Conservation (phyloP, 148 eudicot genomes). For the Beta vulgaris region DNA sequence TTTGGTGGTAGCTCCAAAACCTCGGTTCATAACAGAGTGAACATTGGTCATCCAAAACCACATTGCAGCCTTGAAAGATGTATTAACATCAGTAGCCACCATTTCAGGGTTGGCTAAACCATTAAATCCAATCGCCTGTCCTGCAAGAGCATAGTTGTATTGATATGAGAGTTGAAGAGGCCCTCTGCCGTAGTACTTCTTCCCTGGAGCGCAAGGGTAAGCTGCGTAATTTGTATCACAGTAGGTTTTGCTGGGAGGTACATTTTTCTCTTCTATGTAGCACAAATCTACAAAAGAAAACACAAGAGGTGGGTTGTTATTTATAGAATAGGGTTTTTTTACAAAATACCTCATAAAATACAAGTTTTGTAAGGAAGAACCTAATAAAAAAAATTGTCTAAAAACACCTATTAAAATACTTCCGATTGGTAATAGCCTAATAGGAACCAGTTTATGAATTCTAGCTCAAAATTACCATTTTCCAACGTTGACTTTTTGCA, state of each 20-base stretch:
- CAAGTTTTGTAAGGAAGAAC: too few species aligned
- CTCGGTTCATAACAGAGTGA: constrained; percentile 40
- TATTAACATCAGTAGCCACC: constrained; percentile 37
- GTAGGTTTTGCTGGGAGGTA: constrained; percentile 20
- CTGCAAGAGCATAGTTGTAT: constrained; percentile 55
- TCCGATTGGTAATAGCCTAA: too few species aligned
- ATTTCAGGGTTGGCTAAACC: constrained; percentile 47
- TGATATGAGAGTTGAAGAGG: constrained; percentile 61
- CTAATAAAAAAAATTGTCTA: too few species aligned
- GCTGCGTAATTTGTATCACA: constrained; percentile 24
- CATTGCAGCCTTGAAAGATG: constrained; percentile 52
- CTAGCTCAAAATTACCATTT: too few species aligned
- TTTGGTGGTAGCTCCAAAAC: constrained; percentile 56
- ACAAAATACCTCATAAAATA: too few species aligned
- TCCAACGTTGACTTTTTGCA: too few species aligned
- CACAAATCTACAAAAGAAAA: constrained; percentile 32
- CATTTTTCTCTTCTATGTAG: constrained; percentile 30
- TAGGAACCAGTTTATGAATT: too few species aligned
- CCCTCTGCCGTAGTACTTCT: constrained; percentile 61
- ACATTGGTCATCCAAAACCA: constrained; percentile 59
- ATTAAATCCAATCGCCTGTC: constrained; percentile 34
- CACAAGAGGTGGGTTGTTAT: too few species aligned
- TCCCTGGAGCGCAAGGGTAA: constrained; percentile 40
- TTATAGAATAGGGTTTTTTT: too few species aligned
- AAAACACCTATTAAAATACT: too few species aligned